These are phyloP conservation scores for Suaeda aralocaspica DNA, from an alignment of 148 eudicot genomes.

Conservation along the genomic window DNA sequence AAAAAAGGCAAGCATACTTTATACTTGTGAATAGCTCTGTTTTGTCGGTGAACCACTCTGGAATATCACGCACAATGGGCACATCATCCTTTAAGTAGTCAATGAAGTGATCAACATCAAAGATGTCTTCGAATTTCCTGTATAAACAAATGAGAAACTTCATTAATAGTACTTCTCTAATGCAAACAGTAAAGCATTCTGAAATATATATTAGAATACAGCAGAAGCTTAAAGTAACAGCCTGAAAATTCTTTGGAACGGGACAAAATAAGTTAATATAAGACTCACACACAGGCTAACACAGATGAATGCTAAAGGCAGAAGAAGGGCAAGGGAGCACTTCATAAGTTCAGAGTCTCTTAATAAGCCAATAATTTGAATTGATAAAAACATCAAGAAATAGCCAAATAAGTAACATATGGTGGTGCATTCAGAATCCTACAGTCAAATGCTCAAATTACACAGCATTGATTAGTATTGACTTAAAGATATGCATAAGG, in stretches of 20 bases:
- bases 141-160: slow-evolving; percentile 26
- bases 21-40: slow-evolving; percentile 83
- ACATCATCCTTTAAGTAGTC: slow-evolving; percentile 97
- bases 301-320: background rate
- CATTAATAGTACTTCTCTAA: background rate
- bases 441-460: background rate
- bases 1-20: slow-evolving; percentile 43
- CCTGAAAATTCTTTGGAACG: background rate
- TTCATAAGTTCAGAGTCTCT: background rate
- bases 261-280: background rate
- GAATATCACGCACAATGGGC: slow-evolving; percentile 89
- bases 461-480: too few species aligned
- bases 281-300: background rate
- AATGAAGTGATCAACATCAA: slow-evolving; percentile 97
- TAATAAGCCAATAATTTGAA: background rate
- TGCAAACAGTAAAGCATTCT: background rate
- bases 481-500: background rate
- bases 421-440: too few species aligned
- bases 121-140: slow-evolving; percentile 97
- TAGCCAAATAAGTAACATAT: too few species aligned
- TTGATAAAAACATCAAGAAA: background rate
- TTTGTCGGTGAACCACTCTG: slow-evolving; percentile 93
- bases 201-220: background rate
- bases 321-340: background rate
- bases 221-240: background rate